Evolutionary conservation across 495 filamentous ascomycete species (phyloP), one percentile per base, ranked within the genome.

Genomic region (Penicillium subrubescens): DNA sequence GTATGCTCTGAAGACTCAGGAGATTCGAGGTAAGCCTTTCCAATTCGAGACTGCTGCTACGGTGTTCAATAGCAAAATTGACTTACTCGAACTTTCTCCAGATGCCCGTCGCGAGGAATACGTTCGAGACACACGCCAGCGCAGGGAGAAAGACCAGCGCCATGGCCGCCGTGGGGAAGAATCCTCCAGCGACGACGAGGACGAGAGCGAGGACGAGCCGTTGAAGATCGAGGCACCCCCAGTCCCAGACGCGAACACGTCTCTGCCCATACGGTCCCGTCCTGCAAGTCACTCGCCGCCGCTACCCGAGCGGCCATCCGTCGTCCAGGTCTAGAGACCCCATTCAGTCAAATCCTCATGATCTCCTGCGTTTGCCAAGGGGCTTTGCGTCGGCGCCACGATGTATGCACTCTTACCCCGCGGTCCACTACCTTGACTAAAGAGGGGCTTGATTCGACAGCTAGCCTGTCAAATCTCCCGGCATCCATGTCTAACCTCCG

Each of bases 1-100:
- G 4, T 90, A 92, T 70, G 90, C 92, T 14, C 83, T 86, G 50
- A 88, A 87, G 31, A 96, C 92, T 1, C 85, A 88, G 55, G 82
- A 89, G 67, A 84, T 96, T 54, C 83, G 92, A 89, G 90, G 91
- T 93, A 81, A 67, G 75, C 41, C 21, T 15, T 34, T 29, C 6
- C 34, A 29, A 35, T 29, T 23, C 51, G 19, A 39, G 1, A 5
- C 33, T 7, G 6, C 29, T n/a, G 33, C 31, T 8, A 44, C 31
- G 14, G 15, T 34, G 1, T 39, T 25, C 11, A 7, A 57, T 29
- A 5, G 6, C 34, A 17, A 23, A 39, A 11, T 31, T 15, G 34
- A 46, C 50, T 35, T 48, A 61, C 69, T 72, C n/a, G 71, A 46
- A 6, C 7, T 27, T 52, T 6, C 17, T 31, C 19, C 37, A 82